Evolutionary conservation across 805 yeast species (phyloP).

Genomic region (Suhomyces kilbournensis): DNA sequence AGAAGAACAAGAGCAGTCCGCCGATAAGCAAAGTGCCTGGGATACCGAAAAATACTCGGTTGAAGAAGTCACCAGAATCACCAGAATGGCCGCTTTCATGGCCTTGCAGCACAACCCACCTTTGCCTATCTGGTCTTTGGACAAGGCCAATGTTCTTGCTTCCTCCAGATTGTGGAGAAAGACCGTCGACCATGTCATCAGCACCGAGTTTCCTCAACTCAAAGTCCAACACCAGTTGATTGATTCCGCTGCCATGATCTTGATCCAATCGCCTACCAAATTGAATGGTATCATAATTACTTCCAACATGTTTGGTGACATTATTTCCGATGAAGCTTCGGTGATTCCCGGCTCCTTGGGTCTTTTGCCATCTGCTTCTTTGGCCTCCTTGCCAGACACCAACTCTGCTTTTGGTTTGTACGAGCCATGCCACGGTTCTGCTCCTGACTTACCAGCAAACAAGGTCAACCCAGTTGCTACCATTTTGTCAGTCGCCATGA

Average conservation of each 20-base stretch:
- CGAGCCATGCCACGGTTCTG: conserved; percentile 98
- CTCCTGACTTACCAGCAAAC: conserved; percentile 86
- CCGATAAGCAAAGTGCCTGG: conserved; percentile 68
- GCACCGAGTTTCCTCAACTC: conserved; percentile 86
- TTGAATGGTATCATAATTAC: conserved; percentile 92
- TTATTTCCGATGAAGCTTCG: conserved; percentile 95
- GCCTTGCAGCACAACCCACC: conserved; percentile 95
- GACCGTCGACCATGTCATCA: conserved; percentile 81
- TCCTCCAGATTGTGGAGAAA: conserved; percentile 95
- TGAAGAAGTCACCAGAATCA: conserved; percentile 89
- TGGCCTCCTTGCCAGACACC: conserved; percentile 95
- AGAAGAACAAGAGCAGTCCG: conserved; percentile 80
- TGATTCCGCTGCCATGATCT: conserved; percentile 98
- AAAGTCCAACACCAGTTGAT: conserved; percentile 89
- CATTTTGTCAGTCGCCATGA: conserved; percentile 93
- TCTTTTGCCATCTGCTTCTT: conserved; percentile 90
- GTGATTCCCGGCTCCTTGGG: conserved; percentile 98
- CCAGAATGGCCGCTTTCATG: conserved; percentile 97
- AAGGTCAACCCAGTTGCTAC: conserved; percentile 96
- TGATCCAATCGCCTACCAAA: conserved; percentile 85
- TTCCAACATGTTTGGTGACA: conserved; percentile 97
- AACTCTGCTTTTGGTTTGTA: conserved; percentile 93
- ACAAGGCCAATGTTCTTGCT: conserved; percentile 96
- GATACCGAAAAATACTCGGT: conserved; percentile 93
- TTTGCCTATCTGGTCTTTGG: conserved; percentile 90